A percentile compares a stretch with the other conserved stretches of the same genome.
These are phyloP conservation scores for Fusarium newnesense DNA, from an alignment of 2,329 filamentous ascomycete species.

Conservation along the genomic window DNA sequence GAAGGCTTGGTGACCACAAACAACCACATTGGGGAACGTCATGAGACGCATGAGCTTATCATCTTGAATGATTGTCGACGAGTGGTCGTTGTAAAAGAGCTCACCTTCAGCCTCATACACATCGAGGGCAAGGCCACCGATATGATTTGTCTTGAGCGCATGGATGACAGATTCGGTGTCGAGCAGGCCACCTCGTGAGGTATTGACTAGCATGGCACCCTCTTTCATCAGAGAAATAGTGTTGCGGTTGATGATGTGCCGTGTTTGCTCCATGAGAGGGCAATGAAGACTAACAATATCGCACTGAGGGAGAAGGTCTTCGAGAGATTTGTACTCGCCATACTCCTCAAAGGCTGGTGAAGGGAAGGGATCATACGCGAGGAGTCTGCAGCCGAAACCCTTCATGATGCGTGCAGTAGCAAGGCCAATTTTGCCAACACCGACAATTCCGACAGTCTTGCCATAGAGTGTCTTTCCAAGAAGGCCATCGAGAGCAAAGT, in stretches of 20 bases:
- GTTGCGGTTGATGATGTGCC: constrained; percentile 67
- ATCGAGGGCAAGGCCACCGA: constrained; percentile 73
- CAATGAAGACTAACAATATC: constrained; percentile 75
- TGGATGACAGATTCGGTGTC: constrained; percentile 68
- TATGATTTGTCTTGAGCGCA: constrained; percentile 67
- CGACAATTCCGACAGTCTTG: constrained; percentile 74
- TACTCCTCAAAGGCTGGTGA: constrained; percentile 58
- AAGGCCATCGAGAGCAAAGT: constrained; percentile 74
- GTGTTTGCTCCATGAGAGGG: constrained; percentile 68
- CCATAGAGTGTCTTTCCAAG: constrained; percentile 69
- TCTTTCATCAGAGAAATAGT: constrained; percentile 66
- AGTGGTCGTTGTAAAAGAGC: constrained; percentile 74
- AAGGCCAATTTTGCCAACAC: constrained; percentile 73
- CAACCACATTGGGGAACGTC: constrained; percentile 74
- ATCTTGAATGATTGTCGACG: constrained; percentile 72
- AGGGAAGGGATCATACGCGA: constrained; percentile 70
- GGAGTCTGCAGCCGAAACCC: constrained; percentile 71
- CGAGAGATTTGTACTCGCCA: constrained; percentile 65
- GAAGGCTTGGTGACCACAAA: constrained; percentile 76
- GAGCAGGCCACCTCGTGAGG: constrained; percentile 73
- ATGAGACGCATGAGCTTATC: constrained; percentile 73
- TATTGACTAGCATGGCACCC: constrained; percentile 73
- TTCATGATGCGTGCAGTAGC: constrained; percentile 69
- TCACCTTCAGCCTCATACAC: constrained; percentile 74
- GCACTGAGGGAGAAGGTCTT: constrained; percentile 63